These are phyloP conservation scores for Ramalina intermedia DNA, from an alignment of 495 filamentous ascomycete genomes.

Conservation along the genomic window DNA sequence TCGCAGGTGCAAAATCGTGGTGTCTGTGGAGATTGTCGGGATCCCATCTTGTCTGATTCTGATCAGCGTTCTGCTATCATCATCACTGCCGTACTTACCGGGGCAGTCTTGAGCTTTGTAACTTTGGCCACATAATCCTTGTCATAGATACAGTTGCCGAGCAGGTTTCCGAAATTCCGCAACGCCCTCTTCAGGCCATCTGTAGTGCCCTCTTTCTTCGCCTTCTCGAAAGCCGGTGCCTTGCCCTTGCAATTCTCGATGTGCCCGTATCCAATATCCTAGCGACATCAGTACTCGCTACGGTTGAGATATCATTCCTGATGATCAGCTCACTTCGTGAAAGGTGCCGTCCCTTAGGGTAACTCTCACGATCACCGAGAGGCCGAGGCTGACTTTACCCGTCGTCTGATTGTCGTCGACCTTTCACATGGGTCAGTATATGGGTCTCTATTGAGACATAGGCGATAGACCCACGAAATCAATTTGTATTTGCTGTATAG, in stretches of 20 bases:
- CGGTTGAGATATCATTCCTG: not conserved
- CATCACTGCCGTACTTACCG: slow-evolving; percentile 25
- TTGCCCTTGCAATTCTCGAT: slow-evolving; percentile 94
- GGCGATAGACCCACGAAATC: slow-evolving; percentile 52
- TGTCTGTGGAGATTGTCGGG: slow-evolving; percentile 67
- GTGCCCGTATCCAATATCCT: slow-evolving; percentile 89
- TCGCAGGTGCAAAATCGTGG: slow-evolving; percentile 50
- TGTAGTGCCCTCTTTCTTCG: slow-evolving; percentile 94
- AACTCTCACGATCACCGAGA: slow-evolving; percentile 80
- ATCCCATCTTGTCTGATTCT: slow-evolving; percentile 48
- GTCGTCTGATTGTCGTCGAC: slow-evolving; percentile 46
- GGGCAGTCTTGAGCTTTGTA: slow-evolving; percentile 59
- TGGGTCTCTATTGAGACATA: not conserved
- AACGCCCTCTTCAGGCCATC: slow-evolving; percentile 83
- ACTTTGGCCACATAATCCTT: slow-evolving; percentile 81
- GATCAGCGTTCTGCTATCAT: slow-evolving; percentile 1
- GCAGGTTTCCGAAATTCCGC: slow-evolving; percentile 85
- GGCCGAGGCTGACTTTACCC: slow-evolving; percentile 62
- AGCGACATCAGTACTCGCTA: not conserved
- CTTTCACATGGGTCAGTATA: slow-evolving; percentile 19
- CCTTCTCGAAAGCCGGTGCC: slow-evolving; percentile 88
- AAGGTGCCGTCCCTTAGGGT: slow-evolving; percentile 83
- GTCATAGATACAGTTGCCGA: slow-evolving; percentile 96
- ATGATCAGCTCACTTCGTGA: slow-evolving; percentile 47
- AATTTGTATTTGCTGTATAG: slow-evolving; percentile 75